phyloP scores from a whole-genome alignment of 2,329 filamentous ascomycete species.

The Hymenoscyphus repandus region DNA sequence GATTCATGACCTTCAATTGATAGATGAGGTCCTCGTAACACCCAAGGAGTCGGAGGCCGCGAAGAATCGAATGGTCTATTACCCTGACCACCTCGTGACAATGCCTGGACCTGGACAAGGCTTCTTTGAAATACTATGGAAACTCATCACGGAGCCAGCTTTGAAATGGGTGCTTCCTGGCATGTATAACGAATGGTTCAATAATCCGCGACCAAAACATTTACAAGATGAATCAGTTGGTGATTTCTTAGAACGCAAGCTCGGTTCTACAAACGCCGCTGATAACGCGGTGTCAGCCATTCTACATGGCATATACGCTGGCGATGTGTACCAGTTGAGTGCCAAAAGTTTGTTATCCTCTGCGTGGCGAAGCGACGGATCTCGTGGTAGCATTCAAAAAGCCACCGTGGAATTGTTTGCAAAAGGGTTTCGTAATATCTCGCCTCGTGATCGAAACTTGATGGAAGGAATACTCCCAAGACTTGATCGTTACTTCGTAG shows the following conservation, averaged over 20 bases:
- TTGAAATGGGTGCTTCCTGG: slow-evolving; percentile 40
- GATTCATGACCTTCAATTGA: slow-evolving; percentile 53
- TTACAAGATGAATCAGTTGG: slow-evolving; percentile 66
- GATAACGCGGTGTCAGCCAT: slow-evolving; percentile 72
- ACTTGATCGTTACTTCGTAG: slow-evolving; percentile 12
- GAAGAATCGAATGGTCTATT: slow-evolving; percentile 76
- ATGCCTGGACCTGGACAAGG: slow-evolving; percentile 44
- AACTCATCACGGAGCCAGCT: slow-evolving; percentile 47
- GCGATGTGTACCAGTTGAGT: slow-evolving; percentile 78
- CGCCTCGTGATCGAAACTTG: slow-evolving; percentile 4
- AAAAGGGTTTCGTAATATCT: too few relatives aligned
- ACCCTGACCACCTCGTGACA: slow-evolving; percentile 72
- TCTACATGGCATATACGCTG: slow-evolving; percentile 87
- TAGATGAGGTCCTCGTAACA: slow-evolving; percentile 51
- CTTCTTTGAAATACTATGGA: slow-evolving; percentile 30
- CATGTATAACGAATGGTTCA: slow-evolving; percentile 28
- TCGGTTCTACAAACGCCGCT: slow-evolving; percentile 48
- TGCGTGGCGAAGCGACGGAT: slow-evolving; percentile 22
- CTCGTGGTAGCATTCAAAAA: slow-evolving; percentile 15
- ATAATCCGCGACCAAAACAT: slow-evolving; percentile 29
- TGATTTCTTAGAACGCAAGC: slow-evolving; percentile 53
- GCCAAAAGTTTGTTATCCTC: slow-evolving; percentile 49
- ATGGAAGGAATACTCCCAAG: slow-evolving; percentile 4
- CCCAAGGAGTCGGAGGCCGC: slow-evolving; percentile 45
- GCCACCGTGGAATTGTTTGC: not conserved